phyloP scores from a whole-genome alignment of 257 asterid genomes.

The Gentiana straminea region DNA sequence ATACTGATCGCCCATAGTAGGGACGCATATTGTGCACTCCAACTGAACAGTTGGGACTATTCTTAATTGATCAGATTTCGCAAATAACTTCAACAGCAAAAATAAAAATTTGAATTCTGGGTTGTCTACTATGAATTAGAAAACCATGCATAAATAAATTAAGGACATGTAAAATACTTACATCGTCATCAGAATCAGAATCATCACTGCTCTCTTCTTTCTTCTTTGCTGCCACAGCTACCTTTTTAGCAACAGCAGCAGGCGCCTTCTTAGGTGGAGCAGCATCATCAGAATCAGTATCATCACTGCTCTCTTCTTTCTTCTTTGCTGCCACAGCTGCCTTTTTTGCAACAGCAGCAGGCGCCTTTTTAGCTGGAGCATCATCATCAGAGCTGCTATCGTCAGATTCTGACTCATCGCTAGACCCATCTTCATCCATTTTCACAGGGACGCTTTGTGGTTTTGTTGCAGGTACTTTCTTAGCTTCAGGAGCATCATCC shows the following conservation, averaged over 20 bases:
- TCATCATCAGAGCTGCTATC: constrained; percentile 30
- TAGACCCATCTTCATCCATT: constrained; percentile 2
- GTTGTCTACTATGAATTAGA: too few species aligned
- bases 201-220: constrained; percentile 26
- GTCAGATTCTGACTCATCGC: constrained; percentile 1
- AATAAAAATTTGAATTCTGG: too few species aligned
- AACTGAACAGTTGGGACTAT: too few species aligned
- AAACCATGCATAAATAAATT: too few species aligned
- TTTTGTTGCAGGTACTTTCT: constrained; percentile 15
- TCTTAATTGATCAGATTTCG: too few species aligned
- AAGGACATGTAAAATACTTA: not conserved
- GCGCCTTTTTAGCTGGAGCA: constrained; percentile 7
- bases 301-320: too few species aligned
- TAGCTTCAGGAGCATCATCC: constrained; percentile 21
- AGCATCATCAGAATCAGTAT: too few species aligned
- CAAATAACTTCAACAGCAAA: too few species aligned
- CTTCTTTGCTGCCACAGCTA: constrained; percentile 6
- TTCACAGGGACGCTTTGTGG: constrained; percentile 21
- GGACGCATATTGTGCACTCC: too few species aligned
- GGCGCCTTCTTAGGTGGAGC: constrained; percentile 9
- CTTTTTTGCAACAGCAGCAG: constrained; percentile 13
- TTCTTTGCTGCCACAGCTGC: too few species aligned
- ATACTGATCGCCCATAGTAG: too few species aligned
- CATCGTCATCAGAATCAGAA: constrained; percentile 23
- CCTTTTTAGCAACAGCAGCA: too few species aligned